phyloP scores from a whole-genome alignment of 371 early-diverging fungal genomes.

The Batrachochytrium dendrobatidis region DNA sequence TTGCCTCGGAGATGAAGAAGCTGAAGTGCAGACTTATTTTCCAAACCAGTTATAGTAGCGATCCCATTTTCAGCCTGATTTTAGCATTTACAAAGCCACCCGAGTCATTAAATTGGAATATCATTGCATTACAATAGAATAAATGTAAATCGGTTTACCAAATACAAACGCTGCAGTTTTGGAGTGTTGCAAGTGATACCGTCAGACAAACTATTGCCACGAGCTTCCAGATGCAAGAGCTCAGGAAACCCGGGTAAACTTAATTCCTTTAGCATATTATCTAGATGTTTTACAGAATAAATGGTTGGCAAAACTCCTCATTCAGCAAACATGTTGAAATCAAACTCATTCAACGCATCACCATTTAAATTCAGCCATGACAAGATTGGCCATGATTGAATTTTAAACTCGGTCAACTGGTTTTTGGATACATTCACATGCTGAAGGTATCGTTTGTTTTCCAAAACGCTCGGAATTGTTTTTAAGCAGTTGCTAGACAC shows the following conservation, averaged over 20 bases:
- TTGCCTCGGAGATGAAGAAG: conserved; percentile 36
- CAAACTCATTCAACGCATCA: conserved; percentile 7
- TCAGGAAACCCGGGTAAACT: conserved; percentile 32
- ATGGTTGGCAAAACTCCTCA: background rate
- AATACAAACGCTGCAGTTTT: conserved; percentile 37
- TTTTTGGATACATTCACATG: conserved; percentile 38
- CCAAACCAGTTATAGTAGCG: conserved; percentile 13
- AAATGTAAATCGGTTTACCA: conserved; percentile 15
- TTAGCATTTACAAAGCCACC: background rate
- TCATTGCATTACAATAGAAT: background rate
- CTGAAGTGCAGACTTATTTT: conserved; percentile 29
- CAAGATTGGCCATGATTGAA: conserved; percentile 30
- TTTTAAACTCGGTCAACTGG: conserved; percentile 19
- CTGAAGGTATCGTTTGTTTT: conserved; percentile 37
- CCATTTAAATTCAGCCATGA: conserved; percentile 41
- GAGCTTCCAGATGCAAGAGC: conserved; percentile 34
- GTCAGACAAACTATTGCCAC: conserved; percentile 26
- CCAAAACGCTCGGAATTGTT: conserved; percentile 27
- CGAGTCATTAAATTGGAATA: background rate
- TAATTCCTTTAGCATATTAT: conserved; percentile 30
- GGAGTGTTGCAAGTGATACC: conserved; percentile 21
- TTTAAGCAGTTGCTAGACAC: conserved; percentile 30
- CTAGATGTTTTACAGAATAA: conserved; percentile 10
- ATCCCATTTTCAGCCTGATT: conserved; percentile 32
- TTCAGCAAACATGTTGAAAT: background rate